Base-by-base conservation (phyloP, 257 asterid species). In the Henckelia pumila region DNA sequence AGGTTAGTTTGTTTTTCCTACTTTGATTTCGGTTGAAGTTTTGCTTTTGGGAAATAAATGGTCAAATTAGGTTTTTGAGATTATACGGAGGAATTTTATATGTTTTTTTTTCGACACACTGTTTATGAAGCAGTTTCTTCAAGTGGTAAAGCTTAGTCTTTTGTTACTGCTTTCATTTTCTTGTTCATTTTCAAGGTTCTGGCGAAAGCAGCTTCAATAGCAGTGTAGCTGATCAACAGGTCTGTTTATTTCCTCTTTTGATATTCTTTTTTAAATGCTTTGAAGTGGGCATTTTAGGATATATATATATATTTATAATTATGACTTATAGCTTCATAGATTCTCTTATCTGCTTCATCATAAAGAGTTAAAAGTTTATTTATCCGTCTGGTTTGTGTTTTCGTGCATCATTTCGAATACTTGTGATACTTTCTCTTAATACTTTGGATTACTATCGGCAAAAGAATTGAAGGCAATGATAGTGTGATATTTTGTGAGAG, bases 201-300 rank as follows among this genome's bases (percentile, higher is more conserved):
- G 95, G 83, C 60, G 86, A 79, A 53, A 80, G 82, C 81, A 93
- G 95, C 86, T 93, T 93, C 76, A 93, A 93, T 77, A 90, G 84
- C 85, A 88, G 92, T 24, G 96, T 93, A 70, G 96, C 97, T 60
- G 97, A 84, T 75, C 83, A 88, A 71, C 83, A 88, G 85, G 99
- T 93, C 77, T 63, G 73, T 71, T 73, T 68, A 25, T 17, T 53
- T 23, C 20, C 24, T 29, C 13, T 17, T 56, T 29, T 49, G 37
- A 19, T 9, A n/a, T 19, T 49, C 17, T 37, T 5, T 28, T 65
- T 9, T 0, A 14, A 13, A 14, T 14, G n/a, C 19, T 4, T 44
- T 13, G 52, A 14, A 14, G n/a, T 35, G 44, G 44, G n/a, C n/a
- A 40, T 40, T 40, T 40, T 40, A 40, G 50, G 24, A 6, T 47